Percentiles rank a stretch among this genome's conserved stretches.
Conservation (phyloP, 2,329 filamentous ascomycete genomes). For the Ophiostoma quercus region DNA sequence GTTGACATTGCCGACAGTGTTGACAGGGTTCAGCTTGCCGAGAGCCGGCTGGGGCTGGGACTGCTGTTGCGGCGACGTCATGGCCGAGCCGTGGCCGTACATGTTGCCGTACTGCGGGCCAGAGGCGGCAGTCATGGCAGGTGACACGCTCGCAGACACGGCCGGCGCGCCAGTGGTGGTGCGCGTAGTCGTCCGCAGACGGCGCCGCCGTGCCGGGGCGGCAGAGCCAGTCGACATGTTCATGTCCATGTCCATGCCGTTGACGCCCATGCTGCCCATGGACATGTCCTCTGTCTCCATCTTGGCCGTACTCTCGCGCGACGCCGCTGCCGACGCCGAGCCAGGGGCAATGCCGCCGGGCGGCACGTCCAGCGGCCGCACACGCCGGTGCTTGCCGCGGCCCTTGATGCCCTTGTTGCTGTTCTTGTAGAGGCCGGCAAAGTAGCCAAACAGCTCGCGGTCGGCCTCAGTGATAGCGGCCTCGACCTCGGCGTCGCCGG, state of each 20-base stretch:
- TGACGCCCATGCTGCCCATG: slow-evolving; percentile 15
- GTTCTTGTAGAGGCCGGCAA: slow-evolving; percentile 87
- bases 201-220: neutral
- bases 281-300: neutral
- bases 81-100: slow-evolving; percentile 11
- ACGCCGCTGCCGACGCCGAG: neutral
- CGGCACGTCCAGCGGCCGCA: slow-evolving; percentile 37
- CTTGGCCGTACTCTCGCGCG: neutral
- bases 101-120: slow-evolving; percentile 13
- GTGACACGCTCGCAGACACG: neutral
- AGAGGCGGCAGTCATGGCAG: neutral
- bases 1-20: neutral
- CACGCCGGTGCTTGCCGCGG: slow-evolving; percentile 75
- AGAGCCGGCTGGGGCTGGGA: slow-evolving; percentile 2
- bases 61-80: slow-evolving; percentile 11
- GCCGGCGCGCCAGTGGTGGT: neutral
- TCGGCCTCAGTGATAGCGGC: slow-evolving; percentile 43
- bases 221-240: neutral
- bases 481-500: slow-evolving; percentile 59
- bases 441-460: slow-evolving; percentile 73
- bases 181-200: neutral
- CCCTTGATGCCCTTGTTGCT: slow-evolving; percentile 98
- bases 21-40: neutral
- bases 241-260: neutral
- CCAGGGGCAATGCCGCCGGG: slow-evolving; percentile 19